Percentiles rank a stretch among this genome's conserved stretches.
Conservation (phyloP, 352 stramenopile species). For the Globisporangium acanthophoron region DNA sequence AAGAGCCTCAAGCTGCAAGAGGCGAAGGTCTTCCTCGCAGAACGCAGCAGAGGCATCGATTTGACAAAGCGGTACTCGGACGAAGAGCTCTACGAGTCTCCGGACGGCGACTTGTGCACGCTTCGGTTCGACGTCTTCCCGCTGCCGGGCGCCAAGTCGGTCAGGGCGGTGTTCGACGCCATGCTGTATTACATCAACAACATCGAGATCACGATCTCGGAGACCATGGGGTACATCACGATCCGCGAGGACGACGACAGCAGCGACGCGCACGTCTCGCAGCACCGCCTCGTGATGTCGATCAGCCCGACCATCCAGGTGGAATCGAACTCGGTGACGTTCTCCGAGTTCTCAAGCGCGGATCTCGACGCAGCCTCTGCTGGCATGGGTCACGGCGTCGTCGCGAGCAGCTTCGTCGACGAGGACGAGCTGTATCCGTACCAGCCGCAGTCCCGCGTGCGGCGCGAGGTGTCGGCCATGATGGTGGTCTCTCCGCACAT, state of each 20-base stretch:
- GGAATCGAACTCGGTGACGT: conserved; percentile 37
- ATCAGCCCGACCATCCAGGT: conserved; percentile 24
- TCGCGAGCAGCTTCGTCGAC: conserved; percentile 24
- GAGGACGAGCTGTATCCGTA: conserved; percentile 20
- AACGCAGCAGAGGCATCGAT: conserved; percentile 35
- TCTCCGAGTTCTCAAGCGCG: conserved; percentile 14
- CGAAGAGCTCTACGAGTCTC: conserved; percentile 37
- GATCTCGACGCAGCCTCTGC: conserved; percentile 14
- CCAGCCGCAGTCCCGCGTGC: conserved; percentile 17
- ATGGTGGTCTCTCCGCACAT: conserved; percentile 20
- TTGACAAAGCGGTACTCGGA: conserved; percentile 28
- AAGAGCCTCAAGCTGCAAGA: conserved; percentile 23
- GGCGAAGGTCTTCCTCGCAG: conserved; percentile 27
- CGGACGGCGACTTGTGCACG: conserved; percentile 33
- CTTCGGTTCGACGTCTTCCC: conserved; percentile 45
- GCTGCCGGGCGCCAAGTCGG: conserved; percentile 24
- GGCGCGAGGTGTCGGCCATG: conserved; percentile 24
- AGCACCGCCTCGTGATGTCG: conserved; percentile 39
- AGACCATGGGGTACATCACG: conserved; percentile 45
- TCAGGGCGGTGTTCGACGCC: conserved; percentile 41
- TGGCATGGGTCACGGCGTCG: conserved; percentile 12
- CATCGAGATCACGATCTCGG: conserved; percentile 54
- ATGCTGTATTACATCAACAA: conserved; percentile 42
- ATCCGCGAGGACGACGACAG: conserved; percentile 52
- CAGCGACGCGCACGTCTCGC: conserved; percentile 28